These are phyloP conservation scores for Rhizopus stolonifer DNA, from an alignment of 371 early-diverging fungal genomes.

Conservation along the genomic window DNA sequence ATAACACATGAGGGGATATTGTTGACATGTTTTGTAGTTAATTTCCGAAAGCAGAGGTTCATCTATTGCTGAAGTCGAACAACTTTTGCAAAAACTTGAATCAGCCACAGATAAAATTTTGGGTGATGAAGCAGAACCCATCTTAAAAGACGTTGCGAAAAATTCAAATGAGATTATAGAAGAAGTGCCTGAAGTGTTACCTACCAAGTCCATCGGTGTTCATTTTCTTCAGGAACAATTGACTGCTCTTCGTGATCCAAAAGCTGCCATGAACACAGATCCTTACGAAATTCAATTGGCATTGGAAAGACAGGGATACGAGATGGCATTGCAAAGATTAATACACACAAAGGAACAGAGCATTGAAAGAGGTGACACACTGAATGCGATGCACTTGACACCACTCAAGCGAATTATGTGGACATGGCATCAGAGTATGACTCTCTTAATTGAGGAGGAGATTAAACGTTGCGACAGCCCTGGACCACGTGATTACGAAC, in stretches of 20 bases:
- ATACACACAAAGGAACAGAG: conserved; percentile 57
- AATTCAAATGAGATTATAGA: conserved; percentile 6
- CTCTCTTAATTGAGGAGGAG: conserved; percentile 67
- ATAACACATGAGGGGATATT: background rate
- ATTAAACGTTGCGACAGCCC: conserved; percentile 47
- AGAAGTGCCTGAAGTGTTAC: conserved; percentile 33
- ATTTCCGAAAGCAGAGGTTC: conserved; percentile 28
- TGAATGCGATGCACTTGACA: conserved; percentile 51
- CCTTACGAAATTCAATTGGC: conserved; percentile 79
- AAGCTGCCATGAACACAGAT: conserved; percentile 43
- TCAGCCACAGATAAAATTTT: conserved; percentile 27
- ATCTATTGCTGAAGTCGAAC: conserved; percentile 19
- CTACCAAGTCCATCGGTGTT: conserved; percentile 72
- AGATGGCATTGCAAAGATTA: conserved; percentile 73
- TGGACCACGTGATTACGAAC: conserved; percentile 32
- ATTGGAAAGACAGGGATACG: conserved; percentile 83
- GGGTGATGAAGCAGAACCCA: conserved; percentile 21
- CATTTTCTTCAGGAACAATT: conserved; percentile 75
- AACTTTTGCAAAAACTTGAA: conserved; percentile 32
- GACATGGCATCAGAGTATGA: conserved; percentile 76
- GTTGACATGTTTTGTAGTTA: conserved; percentile 18
- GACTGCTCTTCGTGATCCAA: conserved; percentile 47
- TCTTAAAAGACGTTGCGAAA: conserved; percentile 11
- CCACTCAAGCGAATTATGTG: conserved; percentile 63
- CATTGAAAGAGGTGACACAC: conserved; percentile 57